Evolutionary conservation across 148 eudicot species (phyloP).

Genomic region (Limonium bicolor): DNA sequence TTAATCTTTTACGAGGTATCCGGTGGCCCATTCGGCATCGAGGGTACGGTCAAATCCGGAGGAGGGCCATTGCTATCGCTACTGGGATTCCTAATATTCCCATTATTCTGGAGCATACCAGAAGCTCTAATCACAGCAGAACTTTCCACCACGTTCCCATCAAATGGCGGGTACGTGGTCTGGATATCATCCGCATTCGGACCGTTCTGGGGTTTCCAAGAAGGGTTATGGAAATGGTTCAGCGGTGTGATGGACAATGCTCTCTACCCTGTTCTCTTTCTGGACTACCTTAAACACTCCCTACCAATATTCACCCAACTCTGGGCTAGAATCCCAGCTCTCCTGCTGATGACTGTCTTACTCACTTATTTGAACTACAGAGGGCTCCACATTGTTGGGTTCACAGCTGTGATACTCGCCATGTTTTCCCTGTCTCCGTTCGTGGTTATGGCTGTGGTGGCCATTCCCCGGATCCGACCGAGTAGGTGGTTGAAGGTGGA

Average conservation of each 20-base stretch:
- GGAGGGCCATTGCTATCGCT: constrained; percentile 28
- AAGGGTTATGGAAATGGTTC: constrained; percentile 32
- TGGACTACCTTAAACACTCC: constrained; percentile 26
- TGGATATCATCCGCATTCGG: constrained; percentile 35
- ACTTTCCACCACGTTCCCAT: constrained; percentile 37
- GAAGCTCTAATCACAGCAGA: constrained; percentile 37
- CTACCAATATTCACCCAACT: constrained; percentile 19
- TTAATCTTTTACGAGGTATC: constrained; percentile 28
- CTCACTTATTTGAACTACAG: constrained; percentile 30
- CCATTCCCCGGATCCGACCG: constrained; percentile 9
- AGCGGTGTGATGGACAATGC: constrained; percentile 31
- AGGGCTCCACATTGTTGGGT: constrained; percentile 28
- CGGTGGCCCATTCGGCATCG: constrained; percentile 31
- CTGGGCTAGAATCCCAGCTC: constrained; percentile 9
- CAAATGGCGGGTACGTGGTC: constrained; percentile 30
- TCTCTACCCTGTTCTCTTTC: constrained; percentile 30
- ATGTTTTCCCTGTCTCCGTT: constrained; percentile 16
- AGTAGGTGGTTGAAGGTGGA: constrained; percentile 22
- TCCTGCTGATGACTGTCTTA: constrained; percentile 10
- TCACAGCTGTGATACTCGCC: constrained; percentile 19
- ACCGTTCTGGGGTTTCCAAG: constrained; percentile 28
- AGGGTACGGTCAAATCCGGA: constrained; percentile 21
- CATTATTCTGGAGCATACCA: constrained; percentile 33
- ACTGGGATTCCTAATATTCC: constrained; percentile 22
- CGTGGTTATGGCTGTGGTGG: constrained; percentile 6